These are phyloP conservation scores for Cucurbita pepo DNA, from an alignment of 306 rosid genomes.

Conservation along the genomic window DNA sequence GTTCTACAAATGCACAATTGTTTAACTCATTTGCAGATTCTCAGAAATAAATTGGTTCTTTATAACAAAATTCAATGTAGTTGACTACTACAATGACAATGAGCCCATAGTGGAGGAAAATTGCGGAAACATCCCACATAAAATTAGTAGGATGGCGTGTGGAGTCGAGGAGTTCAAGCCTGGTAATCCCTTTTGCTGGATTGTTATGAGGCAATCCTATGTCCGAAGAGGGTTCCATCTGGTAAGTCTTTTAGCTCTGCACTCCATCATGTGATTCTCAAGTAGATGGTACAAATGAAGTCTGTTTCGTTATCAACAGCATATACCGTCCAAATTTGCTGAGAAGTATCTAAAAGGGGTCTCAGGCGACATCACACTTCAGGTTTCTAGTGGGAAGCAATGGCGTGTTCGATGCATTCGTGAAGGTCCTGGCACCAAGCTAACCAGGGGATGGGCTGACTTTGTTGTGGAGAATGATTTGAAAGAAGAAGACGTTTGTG, in stretches of 20 bases:
- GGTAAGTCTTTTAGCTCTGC: conserved; percentile 36
- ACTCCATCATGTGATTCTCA: not conserved
- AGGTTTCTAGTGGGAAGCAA: conserved; percentile 54
- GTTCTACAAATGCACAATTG: conserved; percentile 10
- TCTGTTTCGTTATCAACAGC: conserved; percentile 27
- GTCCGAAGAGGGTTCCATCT: conserved; percentile 86
- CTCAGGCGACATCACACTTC: conserved; percentile 87
- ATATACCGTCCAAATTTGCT: conserved; percentile 92
- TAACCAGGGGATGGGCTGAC: conserved; percentile 95
- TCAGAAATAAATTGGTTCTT: not conserved
- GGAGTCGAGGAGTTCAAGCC: conserved; percentile 76
- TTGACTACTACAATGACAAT: conserved; percentile 20
- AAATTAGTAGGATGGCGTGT: conserved; percentile 63
- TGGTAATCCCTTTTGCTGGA: conserved; percentile 76
- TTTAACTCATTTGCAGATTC: conserved; percentile 5
- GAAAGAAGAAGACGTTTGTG: conserved; percentile 96
- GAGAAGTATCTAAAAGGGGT: conserved; percentile 74
- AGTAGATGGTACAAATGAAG: not conserved
- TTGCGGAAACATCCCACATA: conserved; percentile 71
- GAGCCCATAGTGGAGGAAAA: conserved; percentile 33
- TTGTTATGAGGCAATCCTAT: conserved; percentile 89
- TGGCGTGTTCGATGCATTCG: conserved; percentile 90
- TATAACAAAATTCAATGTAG: conserved; percentile 31
- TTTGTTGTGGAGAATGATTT: conserved; percentile 65
- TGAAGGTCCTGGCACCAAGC: conserved; percentile 72